Conservation (phyloP, 2,329 filamentous ascomycete genomes). For the Aspergillus hiratsukae region DNA sequence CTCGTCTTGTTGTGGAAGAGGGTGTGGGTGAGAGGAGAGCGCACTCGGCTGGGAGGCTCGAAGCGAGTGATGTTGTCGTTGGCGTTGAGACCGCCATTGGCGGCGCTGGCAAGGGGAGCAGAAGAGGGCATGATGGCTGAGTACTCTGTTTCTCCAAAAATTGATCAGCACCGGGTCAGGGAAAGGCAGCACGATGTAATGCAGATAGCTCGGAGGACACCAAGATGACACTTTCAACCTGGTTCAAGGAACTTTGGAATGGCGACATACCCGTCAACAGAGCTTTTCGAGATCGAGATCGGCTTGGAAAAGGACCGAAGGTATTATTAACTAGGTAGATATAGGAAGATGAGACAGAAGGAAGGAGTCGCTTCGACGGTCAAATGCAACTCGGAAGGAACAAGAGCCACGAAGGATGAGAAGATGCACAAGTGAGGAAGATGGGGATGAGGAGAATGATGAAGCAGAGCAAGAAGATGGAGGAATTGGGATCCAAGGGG, state of each 20-base stretch:
- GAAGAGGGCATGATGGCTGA: constrained; percentile 53
- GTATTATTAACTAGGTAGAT: constrained; percentile 14
- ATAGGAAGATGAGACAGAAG: constrained; percentile 9
- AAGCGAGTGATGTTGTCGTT: constrained; percentile 99
- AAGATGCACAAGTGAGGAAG: constrained; percentile 16
- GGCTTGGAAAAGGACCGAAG: constrained; percentile 5
- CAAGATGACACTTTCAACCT: not conserved
- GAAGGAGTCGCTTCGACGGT: constrained; percentile 7
- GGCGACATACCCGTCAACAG: constrained; percentile 17
- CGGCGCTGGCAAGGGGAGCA: constrained; percentile 46
- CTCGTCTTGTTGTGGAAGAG: constrained; percentile 99
- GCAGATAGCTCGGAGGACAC: not conserved
- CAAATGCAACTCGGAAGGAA: constrained; percentile 10
- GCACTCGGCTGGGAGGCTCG: constrained; percentile 80
- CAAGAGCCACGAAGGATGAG: constrained; percentile 14
- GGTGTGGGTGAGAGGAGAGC: constrained; percentile 84
- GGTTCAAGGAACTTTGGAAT: not conserved
- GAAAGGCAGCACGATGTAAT: not conserved
- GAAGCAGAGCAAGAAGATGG: constrained; percentile 8
- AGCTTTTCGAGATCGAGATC: constrained; percentile 9
- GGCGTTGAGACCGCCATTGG: constrained; percentile 58
- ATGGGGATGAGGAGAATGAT: constrained; percentile 24
- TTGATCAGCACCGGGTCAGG: not conserved
- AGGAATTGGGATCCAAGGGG: constrained; percentile 11
- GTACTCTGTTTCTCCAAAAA: constrained; percentile 8